Conservation (phyloP, 2,329 filamentous ascomycete species). For the Phialocephala sp. region DNA sequence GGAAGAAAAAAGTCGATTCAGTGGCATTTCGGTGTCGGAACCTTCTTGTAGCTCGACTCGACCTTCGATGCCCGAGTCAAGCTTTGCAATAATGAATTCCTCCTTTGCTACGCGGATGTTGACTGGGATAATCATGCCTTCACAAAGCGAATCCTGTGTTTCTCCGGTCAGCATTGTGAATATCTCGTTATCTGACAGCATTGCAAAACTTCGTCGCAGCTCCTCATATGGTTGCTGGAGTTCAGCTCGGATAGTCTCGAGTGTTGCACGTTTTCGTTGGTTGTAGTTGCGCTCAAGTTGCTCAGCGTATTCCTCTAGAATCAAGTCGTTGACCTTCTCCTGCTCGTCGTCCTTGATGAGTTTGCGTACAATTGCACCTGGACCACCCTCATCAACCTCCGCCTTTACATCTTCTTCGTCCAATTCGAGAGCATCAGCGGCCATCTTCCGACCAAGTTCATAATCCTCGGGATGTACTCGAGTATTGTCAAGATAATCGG, state of each 20-base stretch:
- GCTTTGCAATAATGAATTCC: slow-evolving; percentile 89
- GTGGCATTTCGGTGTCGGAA: slow-evolving; percentile 69
- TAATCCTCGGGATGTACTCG: slow-evolving; percentile 98
- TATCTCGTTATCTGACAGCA: slow-evolving; percentile 75
- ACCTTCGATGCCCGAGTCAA: slow-evolving; percentile 94
- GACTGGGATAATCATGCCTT: slow-evolving; percentile 92
- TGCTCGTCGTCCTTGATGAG: slow-evolving; percentile 94
- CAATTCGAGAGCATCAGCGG: slow-evolving; percentile 91
- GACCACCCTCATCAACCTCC: slow-evolving; percentile 87
- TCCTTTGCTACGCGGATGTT: slow-evolving; percentile 87
- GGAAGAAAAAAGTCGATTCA: slow-evolving; percentile 74
- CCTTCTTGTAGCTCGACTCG: slow-evolving; percentile 84
- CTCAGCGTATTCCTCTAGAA: slow-evolving; percentile 95
- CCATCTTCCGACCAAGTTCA: slow-evolving; percentile 97
- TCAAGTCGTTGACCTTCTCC: slow-evolving; percentile 93
- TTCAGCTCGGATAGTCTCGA: slow-evolving; percentile 95
- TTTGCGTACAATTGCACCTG: slow-evolving; percentile 89
- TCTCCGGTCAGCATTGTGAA: slow-evolving; percentile 98
- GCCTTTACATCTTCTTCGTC: slow-evolving; percentile 98
- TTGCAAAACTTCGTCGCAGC: slow-evolving; percentile 78
- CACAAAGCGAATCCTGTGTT: slow-evolving; percentile 79
- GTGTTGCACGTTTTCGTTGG: slow-evolving; percentile 91
- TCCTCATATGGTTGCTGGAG: slow-evolving; percentile 94
- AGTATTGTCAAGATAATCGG: slow-evolving; percentile 94
- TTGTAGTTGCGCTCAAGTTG: slow-evolving; percentile 93